Conservation (phyloP, 1,139 yeast genomes). For the Sugiyamaella xylanicola region DNA sequence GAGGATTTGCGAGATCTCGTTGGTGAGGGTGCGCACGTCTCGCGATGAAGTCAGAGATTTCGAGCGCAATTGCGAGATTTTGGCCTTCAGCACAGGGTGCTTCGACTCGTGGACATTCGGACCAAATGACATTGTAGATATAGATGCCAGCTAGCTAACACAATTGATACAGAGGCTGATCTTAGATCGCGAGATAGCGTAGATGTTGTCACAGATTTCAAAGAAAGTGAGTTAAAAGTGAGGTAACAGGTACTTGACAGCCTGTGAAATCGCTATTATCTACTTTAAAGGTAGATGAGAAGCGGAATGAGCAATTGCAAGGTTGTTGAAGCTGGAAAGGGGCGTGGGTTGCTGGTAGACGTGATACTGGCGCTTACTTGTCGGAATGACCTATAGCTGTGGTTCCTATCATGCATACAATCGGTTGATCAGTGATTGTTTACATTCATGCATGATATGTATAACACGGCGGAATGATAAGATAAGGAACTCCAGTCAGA, state of each 20-base stretch:
- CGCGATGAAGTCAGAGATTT: conserved; percentile 27
- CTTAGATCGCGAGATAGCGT: too few species aligned
- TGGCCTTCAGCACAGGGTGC: conserved; percentile 38
- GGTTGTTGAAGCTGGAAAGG: background rate
- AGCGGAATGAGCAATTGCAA: background rate
- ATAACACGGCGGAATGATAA: background rate
- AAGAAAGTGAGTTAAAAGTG: too few species aligned
- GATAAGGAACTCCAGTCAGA: background rate
- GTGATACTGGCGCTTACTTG: background rate
- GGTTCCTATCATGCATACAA: background rate
- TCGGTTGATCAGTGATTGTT: background rate
- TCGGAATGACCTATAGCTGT: too few species aligned
- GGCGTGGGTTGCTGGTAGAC: background rate
- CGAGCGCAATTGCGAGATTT: conserved; percentile 38
- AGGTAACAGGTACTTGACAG: background rate
- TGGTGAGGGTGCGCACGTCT: conserved; percentile 33
- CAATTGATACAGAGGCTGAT: too few species aligned
- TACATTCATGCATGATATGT: background rate
- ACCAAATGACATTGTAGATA: background rate
- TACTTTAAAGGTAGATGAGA: background rate
- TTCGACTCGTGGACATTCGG: conserved; percentile 34
- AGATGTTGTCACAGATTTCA: too few species aligned
- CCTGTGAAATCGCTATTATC: background rate
- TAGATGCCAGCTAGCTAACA: too few species aligned
- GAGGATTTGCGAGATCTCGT: conserved; percentile 37